Evolutionary conservation across 129 eudicot genomes (phyloP), one percentile per base, ranked within the genome.

Genomic region (Saussurea involucrata): DNA sequence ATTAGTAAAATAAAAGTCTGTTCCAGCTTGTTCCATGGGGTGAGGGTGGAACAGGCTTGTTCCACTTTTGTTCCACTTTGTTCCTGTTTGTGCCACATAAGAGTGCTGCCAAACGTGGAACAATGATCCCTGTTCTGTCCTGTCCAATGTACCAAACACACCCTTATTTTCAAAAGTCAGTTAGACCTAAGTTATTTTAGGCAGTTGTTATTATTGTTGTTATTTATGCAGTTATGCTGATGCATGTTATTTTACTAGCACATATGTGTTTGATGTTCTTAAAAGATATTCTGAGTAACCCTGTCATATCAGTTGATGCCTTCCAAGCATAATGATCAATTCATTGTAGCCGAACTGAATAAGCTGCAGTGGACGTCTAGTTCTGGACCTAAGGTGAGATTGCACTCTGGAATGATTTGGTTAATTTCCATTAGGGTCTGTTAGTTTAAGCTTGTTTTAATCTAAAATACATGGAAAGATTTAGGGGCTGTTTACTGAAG

Each of bases 231-330:
- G 58, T 22, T 40, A 57, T 21, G 1, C 6, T 24, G 58, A 18
- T 37, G 32, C 20, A 69, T 36, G 34, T 36, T 66, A 66, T 31
- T 13, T 28, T 29, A 22, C 40, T 33, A 74, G 11, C 0, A 20
- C 63, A 66, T 34, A 21, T 24, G 15, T 6, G 28, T 73, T 34
- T 27, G 2, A 6, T 8, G 11, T 31, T 65, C 63, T 61, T 69
- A 42, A 33, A 55, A 32, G 84, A 74, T 40, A 42, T n/a, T 27
- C 24, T 44, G 13, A 61, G 24, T 29, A 11, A 74, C 32, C 6
- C 4, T 73, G 4, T 69, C 29, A 2, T 75, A 68, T 63, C 84
- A 95, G 99, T 85, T 95, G 68, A 85, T 92, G 99, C 94, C 89
- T 37, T 22, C 92, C 21, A 92, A 86, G 68, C 96, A 87, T 42